Base-by-base conservation (phyloP, 148 eudicot species). In the Silene latifolia region DNA sequence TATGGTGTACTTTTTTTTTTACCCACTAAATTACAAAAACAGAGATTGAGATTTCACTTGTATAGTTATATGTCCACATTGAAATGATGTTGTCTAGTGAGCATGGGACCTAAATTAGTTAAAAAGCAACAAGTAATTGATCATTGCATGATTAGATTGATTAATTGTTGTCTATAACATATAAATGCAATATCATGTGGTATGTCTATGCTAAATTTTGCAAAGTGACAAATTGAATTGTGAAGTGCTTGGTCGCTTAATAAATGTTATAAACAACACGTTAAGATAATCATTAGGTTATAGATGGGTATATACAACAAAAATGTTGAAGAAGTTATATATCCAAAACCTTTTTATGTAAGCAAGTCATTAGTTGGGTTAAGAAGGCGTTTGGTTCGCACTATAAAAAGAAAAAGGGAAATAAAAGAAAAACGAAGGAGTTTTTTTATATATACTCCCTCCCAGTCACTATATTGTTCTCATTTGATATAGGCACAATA, bases 191-290 rank as follows among this genome's bases (percentile, higher is more conserved):
- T 69, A 17, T 70, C 44, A 24, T 51, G 73, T 51, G 17, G 29
- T 10, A 17, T 70, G 10, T 70, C 23, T 70, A 51, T 25, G 58
- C 73, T 21, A 24, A 70, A 24, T 70, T 70, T 51, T 14, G 73
- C 58, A 70, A 51, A 70, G 10, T 24, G 73, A 53, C 73, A 70
- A 51, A 25, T 7, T 7, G 6, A 46, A 13, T 23, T 47, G 11
- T 51, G 14, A 12, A 20, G 12, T 60, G 64, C 15, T 60, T 11
- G 27, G 11, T 60, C 9, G 13, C 29, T 51, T 35, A 24, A 9
- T 42, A 2, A 2, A 46, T 12, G 39, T 13, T 10, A 39, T 12
- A 67, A 67, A 19, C 51, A 15, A 35, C 70, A 35, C 72, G 20
- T 29, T 17, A 12, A 69, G 24, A 3, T 8, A 21, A 51, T 60